Percentiles rank a stretch among this genome's conserved stretches.
phyloP scores from a whole-genome alignment of 192 early-diverging fungal species.

The Paraglomus occultum region DNA sequence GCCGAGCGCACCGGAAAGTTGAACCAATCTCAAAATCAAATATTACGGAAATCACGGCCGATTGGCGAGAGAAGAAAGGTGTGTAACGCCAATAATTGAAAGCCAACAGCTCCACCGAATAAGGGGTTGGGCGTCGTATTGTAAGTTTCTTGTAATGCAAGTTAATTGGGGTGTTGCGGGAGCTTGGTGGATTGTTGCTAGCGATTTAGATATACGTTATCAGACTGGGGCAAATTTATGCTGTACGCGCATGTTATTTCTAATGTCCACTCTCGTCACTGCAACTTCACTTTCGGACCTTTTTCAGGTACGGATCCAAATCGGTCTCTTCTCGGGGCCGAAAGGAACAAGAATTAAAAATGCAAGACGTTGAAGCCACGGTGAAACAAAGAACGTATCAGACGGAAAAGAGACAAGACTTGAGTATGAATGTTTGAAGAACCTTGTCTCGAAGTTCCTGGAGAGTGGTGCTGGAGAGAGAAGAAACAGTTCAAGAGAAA shows the following conservation, averaged over 20 bases:
- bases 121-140: not conserved
- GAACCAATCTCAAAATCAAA: conserved; percentile 12
- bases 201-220: too few species aligned
- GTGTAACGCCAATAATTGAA: not conserved
- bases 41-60: not conserved
- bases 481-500: too few species aligned
- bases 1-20: not conserved
- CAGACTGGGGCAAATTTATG: not conserved
- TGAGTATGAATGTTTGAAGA: too few species aligned
- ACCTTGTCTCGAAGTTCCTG: too few species aligned
- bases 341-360: conserved; percentile 41
- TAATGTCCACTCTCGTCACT: not conserved
- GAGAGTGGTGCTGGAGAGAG: conserved; percentile 41
- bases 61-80: not conserved
- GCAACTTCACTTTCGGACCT: conserved; percentile 42
- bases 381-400: conserved; percentile 48
- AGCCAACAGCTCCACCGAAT: conserved; percentile 13
- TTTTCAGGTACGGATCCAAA: conserved; percentile 29
- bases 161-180: too few species aligned
- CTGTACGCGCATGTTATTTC: not conserved
- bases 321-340: conserved; percentile 7
- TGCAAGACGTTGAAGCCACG: too few species aligned
- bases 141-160: not conserved
- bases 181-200: too few species aligned
- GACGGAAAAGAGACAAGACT: conserved; percentile 58